These are phyloP conservation scores for Hemisphaericaspora subhashii DNA, from an alignment of 1,139 yeast species.

Conservation along the genomic window DNA sequence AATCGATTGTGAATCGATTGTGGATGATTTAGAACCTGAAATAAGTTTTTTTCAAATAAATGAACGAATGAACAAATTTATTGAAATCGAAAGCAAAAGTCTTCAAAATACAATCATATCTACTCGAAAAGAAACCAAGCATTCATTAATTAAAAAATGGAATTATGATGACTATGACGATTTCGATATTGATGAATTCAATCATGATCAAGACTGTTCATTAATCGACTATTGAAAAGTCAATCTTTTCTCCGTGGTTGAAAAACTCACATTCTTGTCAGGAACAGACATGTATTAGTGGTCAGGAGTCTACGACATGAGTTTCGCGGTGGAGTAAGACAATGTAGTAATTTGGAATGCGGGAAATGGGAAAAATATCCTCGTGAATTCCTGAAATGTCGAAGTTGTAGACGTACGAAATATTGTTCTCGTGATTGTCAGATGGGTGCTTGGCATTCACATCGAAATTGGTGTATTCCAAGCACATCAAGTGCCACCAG, in stretches of 20 bases:
- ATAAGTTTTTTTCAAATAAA: conserved; percentile 43
- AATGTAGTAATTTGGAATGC: conserved; percentile 90
- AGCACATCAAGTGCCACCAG: conserved; percentile 22
- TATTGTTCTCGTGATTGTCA: conserved; percentile 94
- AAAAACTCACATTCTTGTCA: conserved; percentile 77
- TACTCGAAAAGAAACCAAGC: conserved; percentile 35
- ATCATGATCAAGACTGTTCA: conserved; percentile 49
- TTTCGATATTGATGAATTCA: conserved; percentile 51
- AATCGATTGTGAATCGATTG: no score
- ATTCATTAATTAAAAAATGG: conserved; percentile 38
- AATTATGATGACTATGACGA: conserved; percentile 60
- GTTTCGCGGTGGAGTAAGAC: conserved; percentile 82
- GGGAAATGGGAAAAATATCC: conserved; percentile 96
- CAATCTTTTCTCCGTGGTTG: conserved; percentile 87
- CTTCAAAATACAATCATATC: conserved; percentile 33
- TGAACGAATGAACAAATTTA: conserved; percentile 32
- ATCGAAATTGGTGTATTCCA: conserved; percentile 89
- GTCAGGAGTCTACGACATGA: conserved; percentile 97
- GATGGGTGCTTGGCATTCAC: conserved; percentile 87
- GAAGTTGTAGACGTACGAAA: conserved; percentile 91
- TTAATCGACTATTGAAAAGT: conserved; percentile 53
- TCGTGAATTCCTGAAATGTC: conserved; percentile 90
- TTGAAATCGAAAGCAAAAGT: conserved; percentile 35
- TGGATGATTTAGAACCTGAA: conserved; percentile 36
- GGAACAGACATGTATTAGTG: conserved; percentile 85